Percentiles rank a stretch among this genome's conserved stretches.
Conservation (phyloP, 441 rosid genomes). For the Sinapis alba region DNA sequence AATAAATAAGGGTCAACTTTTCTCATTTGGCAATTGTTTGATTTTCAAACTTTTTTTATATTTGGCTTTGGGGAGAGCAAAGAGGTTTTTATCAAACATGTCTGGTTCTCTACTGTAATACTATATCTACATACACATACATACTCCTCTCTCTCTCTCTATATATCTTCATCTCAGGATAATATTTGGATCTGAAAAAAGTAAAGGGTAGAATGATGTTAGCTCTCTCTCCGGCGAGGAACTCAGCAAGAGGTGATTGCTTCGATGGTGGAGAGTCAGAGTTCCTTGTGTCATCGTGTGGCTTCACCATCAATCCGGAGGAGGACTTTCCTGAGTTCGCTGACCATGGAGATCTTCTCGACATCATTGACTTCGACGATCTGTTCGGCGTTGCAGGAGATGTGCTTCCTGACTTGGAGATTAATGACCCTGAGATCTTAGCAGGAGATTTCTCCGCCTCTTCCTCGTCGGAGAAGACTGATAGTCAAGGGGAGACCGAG, state of each 20-base stretch:
- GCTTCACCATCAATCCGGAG: conserved; percentile 36
- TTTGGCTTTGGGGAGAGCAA: conserved; percentile 18
- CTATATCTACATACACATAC: neutral
- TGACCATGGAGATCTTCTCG: conserved; percentile 60
- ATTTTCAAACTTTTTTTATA: conserved; percentile 7
- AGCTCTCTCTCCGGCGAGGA: conserved; percentile 60
- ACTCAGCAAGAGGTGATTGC: conserved; percentile 44
- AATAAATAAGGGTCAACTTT: neutral
- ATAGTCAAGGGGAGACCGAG: conserved; percentile 38
- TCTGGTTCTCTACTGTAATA: neutral
- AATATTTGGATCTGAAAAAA: conserved; percentile 27
- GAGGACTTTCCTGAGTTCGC: conserved; percentile 49
- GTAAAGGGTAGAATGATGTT: conserved; percentile 62
- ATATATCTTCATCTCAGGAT: neutral
- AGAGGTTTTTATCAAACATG: conserved; percentile 22
- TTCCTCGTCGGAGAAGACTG: conserved; percentile 17
- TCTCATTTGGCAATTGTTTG: conserved; percentile 2
- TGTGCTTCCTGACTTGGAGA: conserved; percentile 79
- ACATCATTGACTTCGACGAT: conserved; percentile 67
- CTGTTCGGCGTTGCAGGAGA: conserved; percentile 60
- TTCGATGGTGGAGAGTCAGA: conserved; percentile 25
- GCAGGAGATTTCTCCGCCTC: conserved; percentile 53
- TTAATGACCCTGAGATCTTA: conserved; percentile 73
- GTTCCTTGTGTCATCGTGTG: conserved; percentile 32
- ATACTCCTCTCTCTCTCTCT: neutral